Percentiles rank a stretch among this genome's conserved stretches.
Conservation (phyloP, 306 rosid genomes). For the Ceratonia siliqua region DNA sequence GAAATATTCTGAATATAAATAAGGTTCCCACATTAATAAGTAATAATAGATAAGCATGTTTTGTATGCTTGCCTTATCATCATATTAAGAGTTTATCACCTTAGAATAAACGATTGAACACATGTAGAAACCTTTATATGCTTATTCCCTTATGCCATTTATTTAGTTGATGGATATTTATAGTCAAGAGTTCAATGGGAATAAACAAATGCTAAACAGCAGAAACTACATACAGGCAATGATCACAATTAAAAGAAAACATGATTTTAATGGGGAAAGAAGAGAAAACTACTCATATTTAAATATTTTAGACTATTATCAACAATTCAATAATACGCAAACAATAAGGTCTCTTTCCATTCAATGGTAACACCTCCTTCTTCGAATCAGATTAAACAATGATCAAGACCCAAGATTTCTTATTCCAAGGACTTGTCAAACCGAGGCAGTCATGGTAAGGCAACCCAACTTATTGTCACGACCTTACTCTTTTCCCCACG, state of each 20-base stretch:
- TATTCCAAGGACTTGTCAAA: too few relatives aligned
- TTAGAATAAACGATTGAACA: not conserved
- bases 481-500: too few relatives aligned
- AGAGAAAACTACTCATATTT: not conserved
- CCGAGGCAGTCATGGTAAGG: too few relatives aligned
- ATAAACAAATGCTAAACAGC: not conserved
- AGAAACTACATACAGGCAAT: not conserved
- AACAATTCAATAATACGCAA: conserved; percentile 4
- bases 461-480: too few relatives aligned
- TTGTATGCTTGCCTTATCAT: not conserved
- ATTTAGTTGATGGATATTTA: not conserved
- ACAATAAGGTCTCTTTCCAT: conserved; percentile 30
- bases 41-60: not conserved
- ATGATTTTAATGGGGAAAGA: not conserved
- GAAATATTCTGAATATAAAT: not conserved
- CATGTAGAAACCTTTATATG: not conserved
- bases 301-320: conserved; percentile 34
- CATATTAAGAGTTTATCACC: not conserved
- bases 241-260: conserved; percentile 1
- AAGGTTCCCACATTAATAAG: not conserved
- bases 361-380: conserved; percentile 52
- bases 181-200: not conserved
- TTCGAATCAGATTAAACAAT: too few relatives aligned
- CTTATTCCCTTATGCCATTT: not conserved
- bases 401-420: too few relatives aligned